A percentile compares a stretch with the other conserved stretches of the same genome.
These are phyloP conservation scores for Vitis rupestris DNA, from an alignment of 164 flowering plant genomes.

Conservation along the genomic window DNA sequence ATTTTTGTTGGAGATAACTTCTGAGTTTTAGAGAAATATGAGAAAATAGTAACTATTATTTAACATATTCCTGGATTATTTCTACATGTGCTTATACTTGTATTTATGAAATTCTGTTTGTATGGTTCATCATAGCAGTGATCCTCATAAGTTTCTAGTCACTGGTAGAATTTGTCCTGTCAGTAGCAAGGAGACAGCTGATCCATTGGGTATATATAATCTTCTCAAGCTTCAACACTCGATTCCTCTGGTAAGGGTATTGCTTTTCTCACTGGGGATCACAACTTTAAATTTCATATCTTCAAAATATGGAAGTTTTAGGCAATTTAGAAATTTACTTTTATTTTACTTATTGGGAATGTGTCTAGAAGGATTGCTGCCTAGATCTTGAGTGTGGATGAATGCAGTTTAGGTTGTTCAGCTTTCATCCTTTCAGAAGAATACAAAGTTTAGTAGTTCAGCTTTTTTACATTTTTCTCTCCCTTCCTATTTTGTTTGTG, in stretches of 20 bases:
- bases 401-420: background rate
- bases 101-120: background rate
- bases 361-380: background rate
- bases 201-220: conserved; percentile 24
- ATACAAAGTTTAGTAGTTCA: background rate
- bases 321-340: background rate
- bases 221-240: conserved; percentile 30
- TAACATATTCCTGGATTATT: background rate
- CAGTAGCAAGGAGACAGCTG: background rate
- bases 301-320: background rate
- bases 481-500: background rate
- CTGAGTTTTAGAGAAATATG: too few species aligned
- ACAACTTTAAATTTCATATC: background rate
- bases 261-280: background rate
- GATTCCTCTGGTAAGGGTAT: conserved; percentile 29
- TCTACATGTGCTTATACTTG: background rate
- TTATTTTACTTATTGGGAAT: background rate
- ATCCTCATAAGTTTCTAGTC: conserved; percentile 31
- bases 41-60: background rate
- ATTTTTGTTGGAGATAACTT: too few species aligned
- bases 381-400: background rate
- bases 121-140: conserved; percentile 24
- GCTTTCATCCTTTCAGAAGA: background rate
- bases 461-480: background rate
- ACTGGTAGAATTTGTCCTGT: conserved; percentile 11